phyloP scores from a whole-genome alignment of 805 yeast genomes.

The Torulaspora maleeae region DNA sequence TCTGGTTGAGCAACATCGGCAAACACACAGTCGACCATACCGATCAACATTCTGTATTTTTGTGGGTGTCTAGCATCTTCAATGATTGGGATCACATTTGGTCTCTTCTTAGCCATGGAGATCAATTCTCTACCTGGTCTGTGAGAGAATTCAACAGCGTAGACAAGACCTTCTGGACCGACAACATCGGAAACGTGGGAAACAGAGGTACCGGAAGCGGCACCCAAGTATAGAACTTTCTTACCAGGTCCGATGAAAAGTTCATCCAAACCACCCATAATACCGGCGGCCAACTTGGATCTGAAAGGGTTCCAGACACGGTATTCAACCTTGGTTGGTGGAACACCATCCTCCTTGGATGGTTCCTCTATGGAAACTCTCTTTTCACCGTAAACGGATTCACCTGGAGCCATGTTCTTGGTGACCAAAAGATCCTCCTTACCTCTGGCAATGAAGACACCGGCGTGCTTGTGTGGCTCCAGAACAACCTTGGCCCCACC shows the following conservation, averaged over 20 bases:
- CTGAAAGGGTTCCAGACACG: slow-evolving; percentile 99
- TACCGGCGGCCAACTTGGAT: slow-evolving; percentile 99
- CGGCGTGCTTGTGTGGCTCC: slow-evolving; percentile 98
- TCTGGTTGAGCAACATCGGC: slow-evolving; percentile 99
- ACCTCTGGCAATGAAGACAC: slow-evolving; percentile 99
- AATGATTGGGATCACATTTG: slow-evolving; percentile 96
- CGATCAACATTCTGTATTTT: slow-evolving; percentile 97
- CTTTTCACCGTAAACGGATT: slow-evolving; percentile 97
- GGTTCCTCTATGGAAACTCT: slow-evolving; percentile 92
- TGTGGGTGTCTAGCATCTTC: slow-evolving; percentile 99
- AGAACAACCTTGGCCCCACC: slow-evolving; percentile 96
- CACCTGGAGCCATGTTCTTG: slow-evolving; percentile 97
- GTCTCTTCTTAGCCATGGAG: slow-evolving; percentile 99
- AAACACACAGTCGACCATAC: slow-evolving; percentile 98
- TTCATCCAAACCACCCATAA: slow-evolving; percentile 99
- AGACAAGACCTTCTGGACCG: slow-evolving; percentile 98
- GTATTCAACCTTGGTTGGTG: slow-evolving; percentile 93
- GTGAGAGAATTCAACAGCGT: slow-evolving; percentile 99
- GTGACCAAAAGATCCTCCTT: slow-evolving; percentile 98
- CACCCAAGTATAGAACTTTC: slow-evolving; percentile 96
- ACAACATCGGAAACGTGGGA: slow-evolving; percentile 97
- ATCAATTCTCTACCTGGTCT: slow-evolving; percentile 99
- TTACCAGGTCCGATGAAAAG: slow-evolving; percentile 96
- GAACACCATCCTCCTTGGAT: slow-evolving; percentile 77
- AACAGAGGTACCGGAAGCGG: slow-evolving; percentile 99